Evolutionary conservation across 2,329 filamentous ascomycete species (phyloP).

Genomic region (Colletotrichum musae): DNA sequence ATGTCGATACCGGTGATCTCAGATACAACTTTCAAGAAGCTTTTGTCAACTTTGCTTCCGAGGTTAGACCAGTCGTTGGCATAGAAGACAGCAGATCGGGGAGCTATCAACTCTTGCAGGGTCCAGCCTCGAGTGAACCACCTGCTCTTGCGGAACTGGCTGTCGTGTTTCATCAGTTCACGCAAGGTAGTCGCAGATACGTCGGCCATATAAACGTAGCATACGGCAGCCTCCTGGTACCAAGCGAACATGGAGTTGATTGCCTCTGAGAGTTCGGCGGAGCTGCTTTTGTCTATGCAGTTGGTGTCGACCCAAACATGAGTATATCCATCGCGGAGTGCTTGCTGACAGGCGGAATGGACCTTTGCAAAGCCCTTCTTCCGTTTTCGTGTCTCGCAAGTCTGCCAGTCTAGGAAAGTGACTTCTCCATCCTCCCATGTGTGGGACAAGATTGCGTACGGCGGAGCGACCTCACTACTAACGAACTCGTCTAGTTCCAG

Average conservation of each 20-base stretch:
- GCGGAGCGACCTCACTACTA: background rate
- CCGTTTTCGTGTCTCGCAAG: fast-evolving
- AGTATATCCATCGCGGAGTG: background rate
- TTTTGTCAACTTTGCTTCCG: background rate
- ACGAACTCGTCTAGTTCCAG: constrained; percentile 4
- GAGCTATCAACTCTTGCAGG: constrained; percentile 39
- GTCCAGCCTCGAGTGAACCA: constrained; percentile 43
- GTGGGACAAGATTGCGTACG: constrained; percentile 40
- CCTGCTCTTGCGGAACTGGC: background rate
- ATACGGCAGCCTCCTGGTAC: constrained; percentile 40
- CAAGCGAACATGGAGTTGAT: constrained; percentile 42
- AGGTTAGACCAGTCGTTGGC: constrained; percentile 26
- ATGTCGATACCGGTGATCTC: background rate
- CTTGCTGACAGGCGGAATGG: background rate
- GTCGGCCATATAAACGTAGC: constrained; percentile 44
- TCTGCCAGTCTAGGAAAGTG: constrained; percentile 21
- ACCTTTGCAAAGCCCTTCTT: constrained; percentile 9
- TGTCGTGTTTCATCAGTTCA: background rate
- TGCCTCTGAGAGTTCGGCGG: constrained; percentile 27
- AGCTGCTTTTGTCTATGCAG: constrained; percentile 30
- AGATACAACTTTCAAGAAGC: background rate
- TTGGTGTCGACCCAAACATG: constrained; percentile 21
- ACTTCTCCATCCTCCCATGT: constrained; percentile 36
- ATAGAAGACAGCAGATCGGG: constrained; percentile 25
- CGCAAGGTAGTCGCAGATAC: background rate